Percentiles rank a stretch among this genome's conserved stretches.
Conservation (phyloP, 2,329 filamentous ascomycete genomes). For the Albophoma yamanashiensis region DNA sequence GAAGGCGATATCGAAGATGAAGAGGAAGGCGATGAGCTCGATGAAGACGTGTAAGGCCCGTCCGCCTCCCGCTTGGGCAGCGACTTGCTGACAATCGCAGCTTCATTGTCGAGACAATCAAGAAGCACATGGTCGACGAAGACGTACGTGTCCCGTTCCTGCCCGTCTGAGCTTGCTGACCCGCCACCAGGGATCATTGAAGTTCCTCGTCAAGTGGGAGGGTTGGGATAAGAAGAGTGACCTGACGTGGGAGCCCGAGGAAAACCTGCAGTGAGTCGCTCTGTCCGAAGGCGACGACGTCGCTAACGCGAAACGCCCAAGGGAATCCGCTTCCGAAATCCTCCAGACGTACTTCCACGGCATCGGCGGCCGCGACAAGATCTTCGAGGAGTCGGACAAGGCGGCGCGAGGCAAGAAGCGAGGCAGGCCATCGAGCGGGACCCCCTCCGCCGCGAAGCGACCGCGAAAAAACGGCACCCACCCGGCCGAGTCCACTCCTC, state of each 20-base stretch:
- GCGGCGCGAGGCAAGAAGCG: conserved; percentile 48
- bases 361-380: conserved; percentile 52
- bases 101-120: conserved; percentile 65
- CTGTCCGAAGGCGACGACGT: neutral
- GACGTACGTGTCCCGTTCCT: conserved; percentile 27
- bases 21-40: conserved; percentile 24
- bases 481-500: conserved; percentile 36
- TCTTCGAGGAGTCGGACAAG: conserved; percentile 39
- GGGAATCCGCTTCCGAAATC: conserved; percentile 47
- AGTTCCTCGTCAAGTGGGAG: conserved; percentile 72
- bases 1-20: conserved; percentile 22
- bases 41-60: conserved; percentile 32
- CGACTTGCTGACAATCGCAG: conserved; percentile 25
- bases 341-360: conserved; percentile 52
- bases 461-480: conserved; percentile 37
- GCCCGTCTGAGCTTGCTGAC: neutral
- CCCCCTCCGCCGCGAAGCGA: conserved; percentile 31
- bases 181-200: conserved; percentile 33
- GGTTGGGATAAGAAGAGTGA: conserved; percentile 62
- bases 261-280: conserved; percentile 35
- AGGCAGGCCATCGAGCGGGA: conserved; percentile 31
- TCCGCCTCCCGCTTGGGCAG: conserved; percentile 11
- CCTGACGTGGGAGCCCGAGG: conserved; percentile 69
- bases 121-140: conserved; percentile 50
- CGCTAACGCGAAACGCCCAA: conserved; percentile 12